A percentile compares a stretch with the other conserved stretches of the same genome.
Evolutionary conservation across 345 rosid species (phyloP).

Genomic region (Angophora floribunda): DNA sequence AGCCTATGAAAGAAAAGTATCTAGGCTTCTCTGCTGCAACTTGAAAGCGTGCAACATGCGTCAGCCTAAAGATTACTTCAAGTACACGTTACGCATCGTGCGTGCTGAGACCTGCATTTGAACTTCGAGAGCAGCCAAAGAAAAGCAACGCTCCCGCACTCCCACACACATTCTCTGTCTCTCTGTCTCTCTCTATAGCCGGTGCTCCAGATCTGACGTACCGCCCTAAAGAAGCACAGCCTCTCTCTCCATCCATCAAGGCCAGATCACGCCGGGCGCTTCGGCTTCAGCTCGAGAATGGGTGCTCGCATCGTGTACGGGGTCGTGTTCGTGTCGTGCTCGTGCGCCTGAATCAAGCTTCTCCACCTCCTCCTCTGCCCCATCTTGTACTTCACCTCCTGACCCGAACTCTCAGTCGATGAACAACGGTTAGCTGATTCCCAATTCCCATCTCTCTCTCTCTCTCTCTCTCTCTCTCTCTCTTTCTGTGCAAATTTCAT

Average conservation of each 20-base stretch:
- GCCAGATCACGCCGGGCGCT: not conserved
- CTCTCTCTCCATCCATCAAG: not conserved
- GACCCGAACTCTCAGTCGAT: not conserved
- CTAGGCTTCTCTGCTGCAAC: not conserved
- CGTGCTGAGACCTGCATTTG: not conserved
- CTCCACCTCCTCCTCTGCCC: constrained; percentile 46
- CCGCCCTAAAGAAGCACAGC: not conserved
- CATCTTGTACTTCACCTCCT: constrained; percentile 29
- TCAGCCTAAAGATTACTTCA: not conserved
- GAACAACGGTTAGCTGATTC: not conserved
- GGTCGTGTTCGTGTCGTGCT: constrained; percentile 30
- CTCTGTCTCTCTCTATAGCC: not conserved
- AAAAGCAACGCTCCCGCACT: not conserved
- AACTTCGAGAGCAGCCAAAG: not conserved
- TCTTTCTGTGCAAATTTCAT: not conserved
- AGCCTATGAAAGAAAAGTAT: not conserved
- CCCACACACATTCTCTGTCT: not conserved
- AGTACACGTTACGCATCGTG: not conserved
- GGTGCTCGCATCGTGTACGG: constrained; percentile 28
- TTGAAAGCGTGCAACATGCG: not conserved
- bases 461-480: not conserved
- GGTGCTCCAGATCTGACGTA: not conserved
- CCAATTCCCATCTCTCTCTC: not conserved
- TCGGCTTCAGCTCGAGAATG: constrained; percentile 1
- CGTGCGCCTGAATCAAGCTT: constrained; percentile 53